Evolutionary conservation across 768 basidiomycete species (phyloP).

Genomic region (Suillus bovinus): DNA sequence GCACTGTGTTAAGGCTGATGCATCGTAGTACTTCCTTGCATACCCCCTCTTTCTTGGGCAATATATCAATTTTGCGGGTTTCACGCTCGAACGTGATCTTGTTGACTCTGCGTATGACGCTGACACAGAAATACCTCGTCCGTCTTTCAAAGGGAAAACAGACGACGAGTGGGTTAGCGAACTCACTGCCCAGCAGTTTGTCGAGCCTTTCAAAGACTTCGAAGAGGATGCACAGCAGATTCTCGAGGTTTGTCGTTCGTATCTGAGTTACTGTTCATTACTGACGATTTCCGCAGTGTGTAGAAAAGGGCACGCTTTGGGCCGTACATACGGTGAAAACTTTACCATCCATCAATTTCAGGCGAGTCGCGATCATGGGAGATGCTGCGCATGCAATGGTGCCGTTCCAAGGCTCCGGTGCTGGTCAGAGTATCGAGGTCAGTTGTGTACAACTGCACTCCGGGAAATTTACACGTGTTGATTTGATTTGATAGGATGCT

Average conservation of each 20-base stretch:
- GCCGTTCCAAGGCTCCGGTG: constrained; percentile 45
- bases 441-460: constrained; percentile 4
- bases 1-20: neutral
- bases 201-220: constrained; percentile 48
- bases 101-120: constrained; percentile 45
- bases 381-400: constrained; percentile 46
- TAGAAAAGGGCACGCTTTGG: constrained; percentile 57
- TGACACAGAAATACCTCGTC: constrained; percentile 15
- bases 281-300: constrained; percentile 40
- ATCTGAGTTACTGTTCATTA: neutral
- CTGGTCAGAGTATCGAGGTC: constrained; percentile 46
- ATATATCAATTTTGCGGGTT: constrained; percentile 64
- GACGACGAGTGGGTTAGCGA: constrained; percentile 53
- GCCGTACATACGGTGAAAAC: constrained; percentile 59
- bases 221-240: constrained; percentile 62
- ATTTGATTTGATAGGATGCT: constrained; percentile 30
- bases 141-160: constrained; percentile 16
- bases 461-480: neutral
- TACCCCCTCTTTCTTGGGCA: constrained; percentile 63
- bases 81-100: constrained; percentile 49
- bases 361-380: constrained; percentile 48
- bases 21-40: constrained; percentile 53
- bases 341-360: constrained; percentile 49
- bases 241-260: constrained; percentile 44
- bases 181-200: constrained; percentile 45